Conservation (phyloP, 495 filamentous ascomycete species). For the Hypoxylon fuscum region DNA sequence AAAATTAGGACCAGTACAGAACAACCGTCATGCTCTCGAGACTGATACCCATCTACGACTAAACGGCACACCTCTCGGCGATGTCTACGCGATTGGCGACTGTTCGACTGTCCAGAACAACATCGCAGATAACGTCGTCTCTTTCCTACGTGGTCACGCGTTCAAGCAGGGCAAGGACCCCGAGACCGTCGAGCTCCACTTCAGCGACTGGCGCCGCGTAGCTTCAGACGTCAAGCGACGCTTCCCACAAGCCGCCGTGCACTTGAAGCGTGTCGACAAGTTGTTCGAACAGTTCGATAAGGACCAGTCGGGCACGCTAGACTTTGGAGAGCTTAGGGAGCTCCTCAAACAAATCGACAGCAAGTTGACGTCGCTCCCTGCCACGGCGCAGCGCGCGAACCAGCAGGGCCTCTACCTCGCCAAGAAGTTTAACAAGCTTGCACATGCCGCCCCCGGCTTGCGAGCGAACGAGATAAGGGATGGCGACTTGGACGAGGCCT, state of each 20-base stretch:
- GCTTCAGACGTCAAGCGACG: constrained; percentile 83
- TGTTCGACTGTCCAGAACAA: constrained; percentile 98
- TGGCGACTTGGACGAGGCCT: constrained; percentile 90
- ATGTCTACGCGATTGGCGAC: constrained; percentile 98
- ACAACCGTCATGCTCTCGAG: constrained; percentile 90
- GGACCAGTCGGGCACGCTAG: constrained; percentile 89
- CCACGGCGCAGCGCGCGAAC: constrained; percentile 95
- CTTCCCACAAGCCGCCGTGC: constrained; percentile 92
- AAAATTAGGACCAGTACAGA: constrained; percentile 77
- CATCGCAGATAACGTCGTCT: constrained; percentile 82
- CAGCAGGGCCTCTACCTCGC: constrained; percentile 96
- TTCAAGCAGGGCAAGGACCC: constrained; percentile 93
- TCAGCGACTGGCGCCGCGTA: constrained; percentile 85
- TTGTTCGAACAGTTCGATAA: constrained; percentile 93
- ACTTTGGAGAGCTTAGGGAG: constrained; percentile 90
- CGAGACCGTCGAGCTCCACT: constrained; percentile 80
- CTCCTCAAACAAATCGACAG: constrained; percentile 89
- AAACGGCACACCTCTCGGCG: constrained; percentile 88
- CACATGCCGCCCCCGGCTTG: constrained; percentile 79
- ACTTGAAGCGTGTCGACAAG: constrained; percentile 86
- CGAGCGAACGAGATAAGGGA: constrained; percentile 80
- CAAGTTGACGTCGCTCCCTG: constrained; percentile 85
- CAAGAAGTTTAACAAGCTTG: constrained; percentile 92
- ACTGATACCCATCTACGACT: constrained; percentile 95
- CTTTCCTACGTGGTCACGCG: constrained; percentile 87